phyloP scores from a whole-genome alignment of 2,329 filamentous ascomycete species.

The Samsoniella hepiali region DNA sequence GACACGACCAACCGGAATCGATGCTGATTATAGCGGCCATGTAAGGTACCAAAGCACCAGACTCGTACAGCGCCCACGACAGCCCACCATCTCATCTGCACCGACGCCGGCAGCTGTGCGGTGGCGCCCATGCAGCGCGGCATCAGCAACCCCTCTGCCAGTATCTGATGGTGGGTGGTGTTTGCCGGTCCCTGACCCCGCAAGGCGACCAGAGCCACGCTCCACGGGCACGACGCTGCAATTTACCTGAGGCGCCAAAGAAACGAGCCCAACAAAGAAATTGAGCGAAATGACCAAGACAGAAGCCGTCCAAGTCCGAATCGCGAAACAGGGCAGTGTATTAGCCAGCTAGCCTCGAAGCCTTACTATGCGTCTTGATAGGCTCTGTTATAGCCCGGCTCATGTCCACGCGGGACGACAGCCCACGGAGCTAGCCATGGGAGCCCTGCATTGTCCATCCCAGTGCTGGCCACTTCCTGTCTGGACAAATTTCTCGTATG shows the following conservation, averaged over 20 bases:
- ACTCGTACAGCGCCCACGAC: background rate
- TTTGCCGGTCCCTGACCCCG: background rate
- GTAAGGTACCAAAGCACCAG: slow-evolving; percentile 1
- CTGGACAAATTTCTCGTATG: slow-evolving; percentile 3
- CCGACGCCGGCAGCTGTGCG: slow-evolving; percentile 2
- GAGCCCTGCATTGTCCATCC: slow-evolving; percentile 8
- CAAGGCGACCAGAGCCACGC: background rate
- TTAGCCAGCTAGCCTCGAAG: background rate
- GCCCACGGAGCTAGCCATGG: slow-evolving; percentile 11
- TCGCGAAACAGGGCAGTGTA: slow-evolving; percentile 10
- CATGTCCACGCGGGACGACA: slow-evolving; percentile 14
- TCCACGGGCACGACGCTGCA: slow-evolving; percentile 3
- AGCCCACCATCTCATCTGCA: slow-evolving; percentile 15
- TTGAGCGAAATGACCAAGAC: background rate
- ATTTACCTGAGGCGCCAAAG: slow-evolving; percentile 8
- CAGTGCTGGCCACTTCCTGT: slow-evolving; percentile 10
- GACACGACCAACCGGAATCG: background rate
- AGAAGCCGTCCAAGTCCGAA: background rate
- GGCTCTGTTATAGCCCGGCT: slow-evolving; percentile 9
- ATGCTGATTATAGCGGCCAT: background rate
- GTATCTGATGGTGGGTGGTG: background rate
- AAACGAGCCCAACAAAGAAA: background rate
- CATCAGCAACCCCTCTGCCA: background rate
- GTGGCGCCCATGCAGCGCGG: slow-evolving; percentile 7
- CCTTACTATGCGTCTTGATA: slow-evolving; percentile 6